Evolutionary conservation across 2,329 filamentous ascomycete species (phyloP).

Genomic region (Phymatotrichopsis omnivora): DNA sequence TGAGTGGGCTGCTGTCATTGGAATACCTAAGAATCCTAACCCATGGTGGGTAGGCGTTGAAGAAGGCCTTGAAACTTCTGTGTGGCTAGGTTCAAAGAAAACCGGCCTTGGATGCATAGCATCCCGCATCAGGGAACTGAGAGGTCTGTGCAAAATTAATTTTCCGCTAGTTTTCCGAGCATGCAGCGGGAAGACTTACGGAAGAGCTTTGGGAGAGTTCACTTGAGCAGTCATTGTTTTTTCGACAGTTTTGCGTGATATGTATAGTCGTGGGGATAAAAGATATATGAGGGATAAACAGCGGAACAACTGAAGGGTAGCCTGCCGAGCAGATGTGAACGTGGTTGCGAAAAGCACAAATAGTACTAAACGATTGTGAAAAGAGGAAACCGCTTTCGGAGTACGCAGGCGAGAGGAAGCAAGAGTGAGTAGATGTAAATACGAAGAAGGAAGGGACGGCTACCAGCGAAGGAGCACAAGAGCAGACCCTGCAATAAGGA

Average conservation of each 20-base stretch:
- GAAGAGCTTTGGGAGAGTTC: slow-evolving; percentile 16
- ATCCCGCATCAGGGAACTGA: slow-evolving; percentile 22
- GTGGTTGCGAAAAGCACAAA: background rate
- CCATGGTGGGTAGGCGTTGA: slow-evolving; percentile 4
- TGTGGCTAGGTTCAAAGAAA: slow-evolving; percentile 14
- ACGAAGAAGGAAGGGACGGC: slow-evolving; percentile 7
- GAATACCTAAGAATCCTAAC: too few relatives aligned
- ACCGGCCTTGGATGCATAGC: slow-evolving; percentile 19
- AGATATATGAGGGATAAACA: background rate
- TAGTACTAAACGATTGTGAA: slow-evolving; percentile 1
- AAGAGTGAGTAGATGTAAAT: slow-evolving; percentile 1
- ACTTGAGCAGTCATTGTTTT: slow-evolving; percentile 8
- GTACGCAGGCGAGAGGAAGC: slow-evolving; percentile 3
- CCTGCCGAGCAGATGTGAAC: background rate
- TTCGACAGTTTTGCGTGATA: background rate
- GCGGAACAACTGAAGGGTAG: too few relatives aligned
- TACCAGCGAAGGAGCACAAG: slow-evolving; percentile 3
- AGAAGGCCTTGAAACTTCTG: slow-evolving; percentile 11
- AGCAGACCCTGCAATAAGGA: slow-evolving; percentile 12
- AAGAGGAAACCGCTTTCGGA: background rate
- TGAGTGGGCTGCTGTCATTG: slow-evolving; percentile 8
- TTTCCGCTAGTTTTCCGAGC: slow-evolving; percentile 3
- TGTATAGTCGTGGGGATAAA: background rate
- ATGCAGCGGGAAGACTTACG: slow-evolving; percentile 12
- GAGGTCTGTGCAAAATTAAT: slow-evolving; percentile 18